These are phyloP conservation scores for Platanus orientalis DNA, from an alignment of 164 flowering plant genomes.

Conservation along the genomic window DNA sequence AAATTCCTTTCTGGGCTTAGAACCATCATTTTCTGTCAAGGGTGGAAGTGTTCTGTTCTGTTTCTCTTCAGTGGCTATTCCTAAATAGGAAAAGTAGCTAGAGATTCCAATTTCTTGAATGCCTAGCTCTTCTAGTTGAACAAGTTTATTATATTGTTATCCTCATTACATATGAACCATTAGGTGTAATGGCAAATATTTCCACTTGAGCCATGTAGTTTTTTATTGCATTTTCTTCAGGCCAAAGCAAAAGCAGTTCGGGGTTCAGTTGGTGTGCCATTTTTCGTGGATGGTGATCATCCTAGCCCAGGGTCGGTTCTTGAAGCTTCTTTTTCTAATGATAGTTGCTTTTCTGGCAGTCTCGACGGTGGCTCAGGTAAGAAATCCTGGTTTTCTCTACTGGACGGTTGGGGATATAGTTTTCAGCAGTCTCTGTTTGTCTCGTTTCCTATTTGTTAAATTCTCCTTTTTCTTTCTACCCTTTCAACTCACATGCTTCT, in stretches of 20 bases:
- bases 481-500: slow-evolving; percentile 13
- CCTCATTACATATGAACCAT: not conserved
- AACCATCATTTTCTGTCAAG: no score
- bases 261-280: slow-evolving; percentile 14
- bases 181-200: not conserved
- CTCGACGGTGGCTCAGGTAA: slow-evolving; percentile 61
- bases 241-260: slow-evolving; percentile 24
- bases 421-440: not conserved
- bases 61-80: no score
- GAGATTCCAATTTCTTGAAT: no score
- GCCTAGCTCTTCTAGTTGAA: no score
- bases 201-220: slow-evolving; percentile 3
- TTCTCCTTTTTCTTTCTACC: not conserved
- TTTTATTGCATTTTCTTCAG: slow-evolving; percentile 29
- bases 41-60: no score
- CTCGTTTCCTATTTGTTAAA: not conserved
- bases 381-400: slow-evolving; percentile 12
- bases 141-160: no score
- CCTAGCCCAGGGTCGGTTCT: slow-evolving; percentile 90
- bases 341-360: slow-evolving; percentile 68
- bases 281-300: slow-evolving; percentile 32
- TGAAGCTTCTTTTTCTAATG: slow-evolving; percentile 79
- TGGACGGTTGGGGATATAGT: not conserved
- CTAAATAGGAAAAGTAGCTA: no score
- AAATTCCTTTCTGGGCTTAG: no score